Evolutionary conservation across 768 basidiomycete genomes (phyloP), one percentile per base, ranked within the genome.

Genomic region (Russula virescens): DNA sequence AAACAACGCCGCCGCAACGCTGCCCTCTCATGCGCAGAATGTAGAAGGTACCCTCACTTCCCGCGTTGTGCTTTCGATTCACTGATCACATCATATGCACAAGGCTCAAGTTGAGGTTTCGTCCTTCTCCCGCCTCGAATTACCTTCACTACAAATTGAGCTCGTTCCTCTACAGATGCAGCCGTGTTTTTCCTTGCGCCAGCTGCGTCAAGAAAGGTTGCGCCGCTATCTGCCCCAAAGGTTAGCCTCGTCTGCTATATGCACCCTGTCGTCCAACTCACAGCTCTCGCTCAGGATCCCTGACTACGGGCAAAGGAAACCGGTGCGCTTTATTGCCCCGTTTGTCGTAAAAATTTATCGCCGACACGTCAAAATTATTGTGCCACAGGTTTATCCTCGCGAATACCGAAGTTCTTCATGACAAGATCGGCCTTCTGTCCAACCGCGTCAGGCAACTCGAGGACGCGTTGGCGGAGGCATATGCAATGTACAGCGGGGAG

Each of bases 271-370:
- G 31, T 48, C 51, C 14, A 38, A 47, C 58, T 60, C 53, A 63
- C 64, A 16, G n/a, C 16, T 14, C 14, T 46, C 28, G 42, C 46
- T 21, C 63, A 87, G 86, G 85, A 18, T 86, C 85, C 34, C 77
- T 88, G 43, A 87, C 86, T 13, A 87, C 87, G 16, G 87, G 87
- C 63, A 87, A 86, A 71, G 86, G 86, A 14, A 89, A 88, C 71
- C 76, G 86, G 86, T 85, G 68, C 54, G 70, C 35, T 10, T 63
- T 60, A 14, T 18, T 64, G 26, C 62, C 23, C 61, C 42, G 18
- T 26, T 26, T 25, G 14, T 58, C 21, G 14, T 21, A 51, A 62
- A 52, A 55, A 61, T 35, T 21, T 55, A 16, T 55, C 77, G 21
- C 38, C n/a, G 25, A 50, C 60, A 40, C 63, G 26, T 46, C 23